These are phyloP conservation scores for Agrocybe praecox DNA, from an alignment of 768 basidiomycete species.

Conservation along the genomic window DNA sequence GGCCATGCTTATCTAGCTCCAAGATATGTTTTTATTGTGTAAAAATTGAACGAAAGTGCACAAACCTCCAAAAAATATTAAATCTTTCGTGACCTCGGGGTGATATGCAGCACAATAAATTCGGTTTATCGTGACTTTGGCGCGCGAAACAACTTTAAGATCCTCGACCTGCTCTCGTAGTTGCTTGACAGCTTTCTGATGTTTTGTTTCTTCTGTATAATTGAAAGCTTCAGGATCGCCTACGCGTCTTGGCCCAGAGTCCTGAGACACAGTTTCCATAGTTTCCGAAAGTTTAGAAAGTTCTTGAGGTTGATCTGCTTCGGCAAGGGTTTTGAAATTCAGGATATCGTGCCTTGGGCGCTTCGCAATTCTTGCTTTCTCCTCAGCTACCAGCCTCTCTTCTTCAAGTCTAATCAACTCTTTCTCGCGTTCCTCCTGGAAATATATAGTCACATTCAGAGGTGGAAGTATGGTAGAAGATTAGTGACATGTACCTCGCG, in stretches of 20 bases:
- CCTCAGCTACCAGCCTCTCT: slow-evolving; percentile 60
- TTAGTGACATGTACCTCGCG: slow-evolving; percentile 55
- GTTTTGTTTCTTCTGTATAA: slow-evolving; percentile 48
- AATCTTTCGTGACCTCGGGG: slow-evolving; percentile 76
- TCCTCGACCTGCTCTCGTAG: slow-evolving; percentile 55
- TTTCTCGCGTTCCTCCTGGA: slow-evolving; percentile 53
- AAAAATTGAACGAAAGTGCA: not conserved
- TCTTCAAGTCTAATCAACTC: slow-evolving; percentile 59
- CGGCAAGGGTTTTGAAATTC: slow-evolving; percentile 55
- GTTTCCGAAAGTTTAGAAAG: slow-evolving; percentile 25
- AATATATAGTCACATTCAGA: not conserved
- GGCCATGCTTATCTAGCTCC: slow-evolving; percentile 76
- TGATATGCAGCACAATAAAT: slow-evolving; percentile 83
- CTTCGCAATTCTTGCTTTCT: slow-evolving; percentile 62
- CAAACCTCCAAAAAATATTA: slow-evolving; percentile 86
- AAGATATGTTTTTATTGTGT: not conserved
- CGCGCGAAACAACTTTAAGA: slow-evolving; percentile 71
- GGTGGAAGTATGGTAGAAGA: not conserved
- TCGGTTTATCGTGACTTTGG: slow-evolving; percentile 77
- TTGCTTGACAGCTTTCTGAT: slow-evolving; percentile 49
- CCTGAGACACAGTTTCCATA: not conserved
- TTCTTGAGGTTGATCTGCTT: slow-evolving; percentile 52
- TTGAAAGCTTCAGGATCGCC: slow-evolving; percentile 54
- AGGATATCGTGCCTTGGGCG: slow-evolving; percentile 71
- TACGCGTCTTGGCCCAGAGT: slow-evolving; percentile 34